Conservation (phyloP, 2,329 filamentous ascomycete genomes). For the Neonectria sp. region DNA sequence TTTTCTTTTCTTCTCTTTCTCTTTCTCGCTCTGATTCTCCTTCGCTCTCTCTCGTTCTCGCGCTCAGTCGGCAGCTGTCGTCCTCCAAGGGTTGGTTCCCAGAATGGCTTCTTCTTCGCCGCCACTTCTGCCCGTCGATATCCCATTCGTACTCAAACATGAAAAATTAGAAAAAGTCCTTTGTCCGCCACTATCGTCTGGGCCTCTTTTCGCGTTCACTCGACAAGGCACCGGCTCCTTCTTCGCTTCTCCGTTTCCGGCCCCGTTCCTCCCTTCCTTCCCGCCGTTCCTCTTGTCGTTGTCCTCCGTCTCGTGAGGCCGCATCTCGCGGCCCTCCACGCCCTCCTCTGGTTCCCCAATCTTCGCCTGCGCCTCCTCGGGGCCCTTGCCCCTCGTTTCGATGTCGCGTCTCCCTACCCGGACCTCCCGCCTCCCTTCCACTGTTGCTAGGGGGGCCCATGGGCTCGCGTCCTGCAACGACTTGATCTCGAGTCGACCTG, state of each 20-base stretch:
- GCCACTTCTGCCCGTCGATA: conserved; percentile 1
- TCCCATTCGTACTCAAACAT: conserved; percentile 39
- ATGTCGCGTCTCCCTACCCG: conserved; percentile 53
- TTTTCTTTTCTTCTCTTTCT: background rate
- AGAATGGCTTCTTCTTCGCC: conserved; percentile 8
- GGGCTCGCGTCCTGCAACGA: conserved; percentile 44
- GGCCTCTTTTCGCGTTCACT: conserved; percentile 69
- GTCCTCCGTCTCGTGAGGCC: conserved; percentile 37
- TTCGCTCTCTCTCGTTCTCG: conserved; percentile 8
- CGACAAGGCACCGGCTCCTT: conserved; percentile 56
- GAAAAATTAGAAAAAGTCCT: conserved; percentile 19
- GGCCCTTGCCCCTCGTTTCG: conserved; percentile 46
- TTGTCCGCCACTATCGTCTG: conserved; percentile 58
- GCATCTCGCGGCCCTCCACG: conserved; percentile 53
- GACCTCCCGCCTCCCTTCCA: conserved; percentile 49
- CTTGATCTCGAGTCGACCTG: conserved; percentile 47
- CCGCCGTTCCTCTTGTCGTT: conserved; percentile 51
- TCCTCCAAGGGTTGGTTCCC: conserved; percentile 1
- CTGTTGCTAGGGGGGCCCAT: conserved; percentile 49
- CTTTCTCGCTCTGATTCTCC: conserved; percentile 13
- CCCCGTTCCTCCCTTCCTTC: conserved; percentile 55
- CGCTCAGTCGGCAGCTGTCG: background rate
- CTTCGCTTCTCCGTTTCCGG: conserved; percentile 63
- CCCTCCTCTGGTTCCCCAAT: conserved; percentile 55
- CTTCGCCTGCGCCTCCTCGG: conserved; percentile 50